These are phyloP conservation scores for Trametes villosa DNA, from an alignment of 768 basidiomycete genomes.

Conservation along the genomic window DNA sequence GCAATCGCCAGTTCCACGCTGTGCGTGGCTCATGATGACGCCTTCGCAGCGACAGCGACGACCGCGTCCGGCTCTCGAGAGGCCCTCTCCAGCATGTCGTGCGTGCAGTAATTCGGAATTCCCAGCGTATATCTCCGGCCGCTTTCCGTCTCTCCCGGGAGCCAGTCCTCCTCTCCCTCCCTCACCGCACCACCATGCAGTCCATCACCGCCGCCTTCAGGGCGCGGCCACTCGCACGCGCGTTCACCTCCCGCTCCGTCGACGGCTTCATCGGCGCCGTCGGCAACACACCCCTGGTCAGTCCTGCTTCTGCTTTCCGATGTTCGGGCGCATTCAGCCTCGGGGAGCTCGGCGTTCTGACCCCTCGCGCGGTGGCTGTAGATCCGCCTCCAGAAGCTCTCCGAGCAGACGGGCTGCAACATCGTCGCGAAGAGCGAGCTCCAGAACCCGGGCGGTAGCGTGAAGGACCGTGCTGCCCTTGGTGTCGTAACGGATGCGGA, in stretches of 20 bases:
- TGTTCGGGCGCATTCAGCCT: not conserved
- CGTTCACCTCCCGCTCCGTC: constrained; percentile 45
- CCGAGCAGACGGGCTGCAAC: constrained; percentile 78
- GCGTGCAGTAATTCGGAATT: not conserved
- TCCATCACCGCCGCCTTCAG: constrained; percentile 17
- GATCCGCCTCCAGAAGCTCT: constrained; percentile 84
- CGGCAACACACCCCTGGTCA: constrained; percentile 91
- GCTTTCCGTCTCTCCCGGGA: not conserved
- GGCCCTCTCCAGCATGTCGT: not conserved
- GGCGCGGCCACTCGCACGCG: constrained; percentile 26
- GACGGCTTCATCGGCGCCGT: constrained; percentile 87
- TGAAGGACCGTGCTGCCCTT: constrained; percentile 96
- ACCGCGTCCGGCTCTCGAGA: constrained; percentile 2
- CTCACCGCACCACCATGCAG: constrained; percentile 29
- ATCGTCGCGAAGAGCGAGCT: constrained; percentile 98
- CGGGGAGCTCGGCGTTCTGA: not conserved
- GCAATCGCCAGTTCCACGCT: no score
- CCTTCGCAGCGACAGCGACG: constrained; percentile 19
- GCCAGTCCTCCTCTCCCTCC: not conserved
- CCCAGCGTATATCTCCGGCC: not conserved
- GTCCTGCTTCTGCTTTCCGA: not conserved
- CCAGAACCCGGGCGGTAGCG: constrained; percentile 96
- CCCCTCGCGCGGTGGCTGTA: constrained; percentile 35
- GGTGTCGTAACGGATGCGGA: constrained; percentile 89
- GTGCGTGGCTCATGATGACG: constrained; percentile 33